Conservation (phyloP, 2,329 filamentous ascomycete species). For the Corinectria fuckeliana region DNA sequence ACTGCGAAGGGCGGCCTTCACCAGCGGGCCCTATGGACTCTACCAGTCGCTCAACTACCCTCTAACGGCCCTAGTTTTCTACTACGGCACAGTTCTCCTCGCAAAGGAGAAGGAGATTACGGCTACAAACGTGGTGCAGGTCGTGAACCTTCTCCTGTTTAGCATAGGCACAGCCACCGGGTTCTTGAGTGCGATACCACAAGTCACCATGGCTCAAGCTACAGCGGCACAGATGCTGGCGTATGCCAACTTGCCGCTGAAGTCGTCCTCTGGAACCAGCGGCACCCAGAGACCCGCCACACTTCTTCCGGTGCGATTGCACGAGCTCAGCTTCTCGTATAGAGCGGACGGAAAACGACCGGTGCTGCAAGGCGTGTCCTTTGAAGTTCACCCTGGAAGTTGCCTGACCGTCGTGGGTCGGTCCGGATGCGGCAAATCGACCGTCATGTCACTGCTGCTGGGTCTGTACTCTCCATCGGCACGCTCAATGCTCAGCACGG, state of each 20-base stretch:
- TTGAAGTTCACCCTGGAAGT: slow-evolving; percentile 67
- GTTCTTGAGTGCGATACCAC: slow-evolving; percentile 78
- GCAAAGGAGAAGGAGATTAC: slow-evolving; percentile 52
- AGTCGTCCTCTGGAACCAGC: slow-evolving; percentile 62
- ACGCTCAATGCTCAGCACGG: not conserved
- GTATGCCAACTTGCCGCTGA: slow-evolving; percentile 66
- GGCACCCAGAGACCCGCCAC: slow-evolving; percentile 45
- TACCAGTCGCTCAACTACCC: slow-evolving; percentile 76
- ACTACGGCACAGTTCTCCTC: slow-evolving; percentile 75
- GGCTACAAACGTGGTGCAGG: slow-evolving; percentile 69
- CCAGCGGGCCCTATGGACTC: slow-evolving; percentile 78
- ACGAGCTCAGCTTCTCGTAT: slow-evolving; percentile 73
- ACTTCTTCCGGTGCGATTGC: slow-evolving; percentile 54
- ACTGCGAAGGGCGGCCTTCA: slow-evolving; percentile 67
- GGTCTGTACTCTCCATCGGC: slow-evolving; percentile 66
- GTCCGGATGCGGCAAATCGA: slow-evolving; percentile 93
- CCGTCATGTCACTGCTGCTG: slow-evolving; percentile 76
- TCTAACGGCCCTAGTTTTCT: slow-evolving; percentile 81
- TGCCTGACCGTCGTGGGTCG: slow-evolving; percentile 81
- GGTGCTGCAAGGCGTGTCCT: slow-evolving; percentile 69
- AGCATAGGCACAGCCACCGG: slow-evolving; percentile 75
- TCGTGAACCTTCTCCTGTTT: slow-evolving; percentile 85
- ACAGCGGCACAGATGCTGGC: slow-evolving; percentile 76
- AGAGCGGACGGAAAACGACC: slow-evolving; percentile 58
- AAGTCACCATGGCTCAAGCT: slow-evolving; percentile 76